phyloP scores from a whole-genome alignment of 2,329 filamentous ascomycete genomes.

The Thielaviopsis musarum region DNA sequence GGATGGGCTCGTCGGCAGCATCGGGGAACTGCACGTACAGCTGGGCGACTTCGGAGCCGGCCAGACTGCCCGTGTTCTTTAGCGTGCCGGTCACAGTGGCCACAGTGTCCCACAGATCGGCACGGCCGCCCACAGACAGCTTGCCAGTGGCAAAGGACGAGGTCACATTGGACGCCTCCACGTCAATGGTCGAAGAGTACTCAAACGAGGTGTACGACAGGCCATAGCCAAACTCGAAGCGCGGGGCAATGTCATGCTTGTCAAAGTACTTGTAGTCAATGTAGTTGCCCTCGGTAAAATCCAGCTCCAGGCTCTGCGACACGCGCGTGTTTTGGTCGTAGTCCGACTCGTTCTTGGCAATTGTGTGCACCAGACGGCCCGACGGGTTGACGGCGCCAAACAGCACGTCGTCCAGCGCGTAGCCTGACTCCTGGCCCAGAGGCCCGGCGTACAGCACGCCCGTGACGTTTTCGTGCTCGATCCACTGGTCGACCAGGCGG shows the following conservation, averaged over 20 bases:
- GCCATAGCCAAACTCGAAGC: constrained; percentile 40
- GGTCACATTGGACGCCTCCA: constrained; percentile 17
- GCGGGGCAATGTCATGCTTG: constrained; percentile 27
- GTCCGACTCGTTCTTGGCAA: constrained; percentile 37
- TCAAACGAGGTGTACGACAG: constrained; percentile 38
- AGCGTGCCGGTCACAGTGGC: constrained; percentile 29
- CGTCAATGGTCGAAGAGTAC: constrained; percentile 27
- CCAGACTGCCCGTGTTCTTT: constrained; percentile 32
- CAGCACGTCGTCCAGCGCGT: constrained; percentile 35
- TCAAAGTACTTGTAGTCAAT: constrained; percentile 41
- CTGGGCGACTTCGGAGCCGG: constrained; percentile 35
- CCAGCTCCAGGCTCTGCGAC: constrained; percentile 34
- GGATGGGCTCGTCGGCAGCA: constrained; percentile 35
- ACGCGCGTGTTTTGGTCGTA: constrained; percentile 35
- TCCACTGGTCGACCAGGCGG: constrained; percentile 41
- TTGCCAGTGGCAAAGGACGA: constrained; percentile 19
- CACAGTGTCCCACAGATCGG: constrained; percentile 35
- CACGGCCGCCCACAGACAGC: constrained; percentile 31
- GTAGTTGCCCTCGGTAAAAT: constrained; percentile 34
- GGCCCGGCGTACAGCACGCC: constrained; percentile 46
- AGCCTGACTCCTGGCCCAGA: constrained; percentile 45
- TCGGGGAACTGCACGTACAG: constrained; percentile 33
- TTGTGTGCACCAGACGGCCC: constrained; percentile 44
- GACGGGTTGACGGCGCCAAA: constrained; percentile 41
- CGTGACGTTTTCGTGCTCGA: constrained; percentile 47